Percentiles rank a stretch among this genome's conserved stretches.
phyloP scores from a whole-genome alignment of 2,329 filamentous ascomycete species.

The Colletotrichum agaves region DNA sequence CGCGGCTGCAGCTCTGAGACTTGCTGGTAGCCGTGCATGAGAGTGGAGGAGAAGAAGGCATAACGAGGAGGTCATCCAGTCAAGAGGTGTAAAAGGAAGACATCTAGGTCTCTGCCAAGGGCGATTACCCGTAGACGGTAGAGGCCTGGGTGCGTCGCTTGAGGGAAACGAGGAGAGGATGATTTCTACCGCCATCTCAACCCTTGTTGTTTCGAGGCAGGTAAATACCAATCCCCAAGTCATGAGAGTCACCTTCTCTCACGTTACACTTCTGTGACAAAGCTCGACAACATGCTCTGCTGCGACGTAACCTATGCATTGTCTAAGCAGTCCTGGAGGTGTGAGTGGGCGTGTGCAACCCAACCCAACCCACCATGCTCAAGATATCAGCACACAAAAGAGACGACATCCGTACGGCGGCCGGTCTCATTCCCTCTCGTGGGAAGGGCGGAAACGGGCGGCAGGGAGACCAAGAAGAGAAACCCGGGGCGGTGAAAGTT shows the following conservation, averaged over 20 bases:
- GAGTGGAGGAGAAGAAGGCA: neutral
- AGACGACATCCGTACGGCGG: neutral
- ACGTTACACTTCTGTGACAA: neutral
- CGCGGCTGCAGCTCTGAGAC: slow-evolving; percentile 27
- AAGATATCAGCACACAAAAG: neutral
- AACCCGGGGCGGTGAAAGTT: slow-evolving; percentile 12
- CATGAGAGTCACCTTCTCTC: neutral
- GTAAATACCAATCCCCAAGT: neutral
- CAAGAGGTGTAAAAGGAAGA: neutral
- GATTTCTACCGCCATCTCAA: too few species aligned
- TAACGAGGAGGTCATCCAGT: neutral
- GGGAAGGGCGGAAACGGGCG: neutral
- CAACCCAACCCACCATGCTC: neutral
- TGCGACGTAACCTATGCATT: too few species aligned
- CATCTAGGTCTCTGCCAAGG: neutral
- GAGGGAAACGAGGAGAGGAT: too few species aligned
- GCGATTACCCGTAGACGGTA: neutral
- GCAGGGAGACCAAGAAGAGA: neutral
- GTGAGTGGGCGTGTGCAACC: slow-evolving; percentile 9
- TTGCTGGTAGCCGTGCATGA: slow-evolving; percentile 32
- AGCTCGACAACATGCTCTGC: neutral
- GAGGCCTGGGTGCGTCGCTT: too few species aligned
- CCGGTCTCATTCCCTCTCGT: neutral
- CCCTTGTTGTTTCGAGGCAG: neutral
- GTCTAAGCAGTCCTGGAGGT: too few species aligned